Base-by-base conservation (phyloP, 106 monocot genomes). In the Xerophyta viscosa region DNA sequence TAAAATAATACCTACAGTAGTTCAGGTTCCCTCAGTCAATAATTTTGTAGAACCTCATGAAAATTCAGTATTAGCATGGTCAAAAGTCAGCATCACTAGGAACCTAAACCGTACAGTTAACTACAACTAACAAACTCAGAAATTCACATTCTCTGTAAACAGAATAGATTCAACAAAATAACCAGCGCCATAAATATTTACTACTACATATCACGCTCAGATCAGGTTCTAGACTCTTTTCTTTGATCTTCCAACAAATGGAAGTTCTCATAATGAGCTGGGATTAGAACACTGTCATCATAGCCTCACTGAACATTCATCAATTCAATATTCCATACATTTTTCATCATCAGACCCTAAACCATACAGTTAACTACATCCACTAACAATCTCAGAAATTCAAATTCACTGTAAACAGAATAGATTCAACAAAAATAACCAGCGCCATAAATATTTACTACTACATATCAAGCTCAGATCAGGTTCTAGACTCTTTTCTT, bases 261-360 rank as follows among this genome's bases (percentile, higher is more conserved):
- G 50, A 71, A 56, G 4, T 0, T 31, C 64, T 64, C 71, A 52
- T 64, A 71, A 57, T 70, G 71, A 71, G 64, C 63, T 64, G 64
- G 57, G 64, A 41, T 53, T 31, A 33, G 43, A 44, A 52, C 12
- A 61, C 22, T 42, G 46, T 69, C 52, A 60, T 69, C 57, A 69
- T 31, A 20, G 59, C 48, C 17, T 33, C 33, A 6, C 33, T 33
- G 33, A 33, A 33, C n/a, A 5, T 33, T 36, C 33, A 36, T 36
- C 33, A 36, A 5, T 36, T 36, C 33, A 36, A 36, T 36, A 11
- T 36, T 36, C 33, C 11, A 36, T 36, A 6, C 33, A 36, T 36
- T 36, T 36, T n/a, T n/a, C n/a, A n/a, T n/a, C n/a, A n/a, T n/a
- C n/a, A n/a, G n/a, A n/a, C n/a, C n/a, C n/a, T n/a, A n/a, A n/a